Base-by-base conservation (phyloP, 208 protist species). In the Strigomonas galati region DNA sequence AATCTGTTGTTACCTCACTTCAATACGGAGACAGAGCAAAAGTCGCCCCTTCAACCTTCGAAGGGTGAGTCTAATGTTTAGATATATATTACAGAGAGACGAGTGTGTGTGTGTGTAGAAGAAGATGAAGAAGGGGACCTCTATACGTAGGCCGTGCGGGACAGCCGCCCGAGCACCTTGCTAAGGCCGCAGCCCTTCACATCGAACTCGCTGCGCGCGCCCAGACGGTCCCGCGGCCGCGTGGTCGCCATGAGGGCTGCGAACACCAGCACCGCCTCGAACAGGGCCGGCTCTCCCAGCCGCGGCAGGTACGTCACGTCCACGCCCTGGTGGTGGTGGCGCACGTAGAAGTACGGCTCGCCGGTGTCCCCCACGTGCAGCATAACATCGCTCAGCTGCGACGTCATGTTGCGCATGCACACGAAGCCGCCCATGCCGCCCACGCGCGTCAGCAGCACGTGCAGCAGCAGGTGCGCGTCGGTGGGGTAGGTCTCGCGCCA, bases 331-430 rank as follows among this genome's bases (percentile, higher is more conserved):
- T 44, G 23, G 31, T 79, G 72, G 46, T 89, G 76, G 24, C 81
- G 76, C 23, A 94, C 81, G 67, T 92, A 92, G 57, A 90, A 94
- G 72, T 94, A 94, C 23, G 89, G 89, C 59, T 81, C 84, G 4
- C 85, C 85, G 15, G 77, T 89, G 67, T 87, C 82, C 17, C 89
- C 89, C n/a, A 91, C 74, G 54, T 73, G 81, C 15, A 94, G 64
- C 1, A 78, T 67, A 7, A 94, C 62, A 48, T 89, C 79, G 28
- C 76, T 67, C 32, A 60, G 58, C 62, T 71, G 68, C 54, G 49
- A 48, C 37, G 57, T 61, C 68, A 88, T 78, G 46, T 87, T 79
- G 64, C 77, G 77, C 32, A 92, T 79, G 27, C 74, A 77, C 46
- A 94, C 76, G 63, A 83, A 84, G 48, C 70, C 67, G n/a, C 62